A percentile compares a stretch with the other conserved stretches of the same genome.
Conservation (phyloP, 306 rosid genomes). For the Gillenia trifoliata region DNA sequence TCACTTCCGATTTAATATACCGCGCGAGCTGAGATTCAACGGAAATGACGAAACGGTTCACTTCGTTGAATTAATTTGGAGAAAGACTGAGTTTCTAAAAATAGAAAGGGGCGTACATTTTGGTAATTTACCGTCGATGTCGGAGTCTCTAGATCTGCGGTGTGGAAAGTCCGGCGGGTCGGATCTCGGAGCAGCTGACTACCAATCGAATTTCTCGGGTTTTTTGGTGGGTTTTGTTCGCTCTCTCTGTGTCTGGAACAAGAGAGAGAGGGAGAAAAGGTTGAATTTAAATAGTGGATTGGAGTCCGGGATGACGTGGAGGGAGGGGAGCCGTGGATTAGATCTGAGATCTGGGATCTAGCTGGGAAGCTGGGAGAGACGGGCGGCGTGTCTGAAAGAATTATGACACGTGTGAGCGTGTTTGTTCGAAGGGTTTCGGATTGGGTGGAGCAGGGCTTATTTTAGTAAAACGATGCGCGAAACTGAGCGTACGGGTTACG, state of each 20-base stretch:
- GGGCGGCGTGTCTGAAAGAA: slow-evolving; percentile 1
- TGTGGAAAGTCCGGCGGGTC: not conserved
- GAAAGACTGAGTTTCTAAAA: not conserved
- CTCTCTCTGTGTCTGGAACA: not conserved
- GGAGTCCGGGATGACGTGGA: slow-evolving; percentile 15
- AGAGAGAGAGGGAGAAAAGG: not conserved
- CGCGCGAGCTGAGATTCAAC: not conserved
- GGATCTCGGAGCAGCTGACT: not conserved
- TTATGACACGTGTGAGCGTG: not conserved
- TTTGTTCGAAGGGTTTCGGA: not conserved
- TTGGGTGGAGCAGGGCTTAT: not conserved
- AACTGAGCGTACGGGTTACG: slow-evolving; percentile 13
- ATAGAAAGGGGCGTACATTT: slow-evolving; percentile 6
- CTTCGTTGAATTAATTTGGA: not conserved
- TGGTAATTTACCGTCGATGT: slow-evolving; percentile 8
- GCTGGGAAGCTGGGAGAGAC: not conserved
- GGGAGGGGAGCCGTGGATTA: not conserved
- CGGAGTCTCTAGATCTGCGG: slow-evolving; percentile 42
- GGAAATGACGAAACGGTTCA: not conserved
- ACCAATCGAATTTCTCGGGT: not conserved
- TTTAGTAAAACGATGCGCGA: not conserved
- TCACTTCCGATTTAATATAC: not conserved
- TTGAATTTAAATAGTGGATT: slow-evolving; percentile 10
- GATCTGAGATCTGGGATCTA: slow-evolving; percentile 11
- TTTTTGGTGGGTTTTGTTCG: not conserved